Evolutionary conservation across 495 filamentous ascomycete species (phyloP), one percentile per base, ranked within the genome.

Genomic region (Neurospora cerealis): DNA sequence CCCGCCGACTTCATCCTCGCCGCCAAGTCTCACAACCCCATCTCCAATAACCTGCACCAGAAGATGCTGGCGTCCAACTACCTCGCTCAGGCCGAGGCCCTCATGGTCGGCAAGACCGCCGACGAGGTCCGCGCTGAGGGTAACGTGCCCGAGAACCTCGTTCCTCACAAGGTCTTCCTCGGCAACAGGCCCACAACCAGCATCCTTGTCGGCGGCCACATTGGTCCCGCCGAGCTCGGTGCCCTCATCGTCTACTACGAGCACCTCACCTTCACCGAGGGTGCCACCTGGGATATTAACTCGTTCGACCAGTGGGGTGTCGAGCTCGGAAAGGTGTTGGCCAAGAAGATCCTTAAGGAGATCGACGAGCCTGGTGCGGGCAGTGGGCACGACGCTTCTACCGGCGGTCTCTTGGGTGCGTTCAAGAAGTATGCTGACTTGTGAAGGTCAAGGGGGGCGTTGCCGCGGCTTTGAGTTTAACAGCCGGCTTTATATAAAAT

Each of bases 291-390:
- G 96, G 96, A 98, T 84, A 98, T 99, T 87, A 99, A 99, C 89
- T 92, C 89, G 77, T 99, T 98, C 81, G 96, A 99, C 86, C 96
- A 99, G 85, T 98, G 96, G 96, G 96, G 96, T 84, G 96, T 99
- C 60, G 96, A 99, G 87, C 84, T 99, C 69, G 96, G 96, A 85
- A 99, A 99, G 90, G 91, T 91, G 54, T 86, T 99, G 71, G 96
- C 96, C 36, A 99, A 93, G 88, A 95, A 93, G 84, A 93, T 93
- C 76, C 91, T 92, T 79, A 86, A 88, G 76, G 90, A 93, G 83
- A 84, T 95, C 73, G 93, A 98, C 80, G 90, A 91, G 79, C 74
- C 85, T 1, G 92, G 91, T n/a, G 89, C 86, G 66, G 89, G 88
- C 41, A 83, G 81, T 70, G 88, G 83, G 28, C 96, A 99, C 80